Percentiles rank a stretch among this genome's conserved stretches.
Conservation (phyloP, 1,139 yeast species). For the Taphrina confusa region DNA sequence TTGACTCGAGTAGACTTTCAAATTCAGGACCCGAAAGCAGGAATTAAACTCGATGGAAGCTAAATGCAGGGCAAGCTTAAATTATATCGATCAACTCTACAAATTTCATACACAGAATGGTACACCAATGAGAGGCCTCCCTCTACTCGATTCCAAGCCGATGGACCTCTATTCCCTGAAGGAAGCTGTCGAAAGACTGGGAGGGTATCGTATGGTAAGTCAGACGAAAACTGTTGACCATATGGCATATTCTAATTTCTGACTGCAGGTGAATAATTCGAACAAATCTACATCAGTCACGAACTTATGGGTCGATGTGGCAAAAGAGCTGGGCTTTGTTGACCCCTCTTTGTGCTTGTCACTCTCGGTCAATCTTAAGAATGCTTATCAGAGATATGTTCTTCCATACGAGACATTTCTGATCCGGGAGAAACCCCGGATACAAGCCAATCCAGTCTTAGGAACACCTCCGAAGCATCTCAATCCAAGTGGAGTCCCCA, state of each 20-base stretch:
- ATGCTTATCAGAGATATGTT: slow-evolving; percentile 50
- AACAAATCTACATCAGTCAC: slow-evolving; percentile 36
- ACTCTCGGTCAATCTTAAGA: slow-evolving; percentile 57
- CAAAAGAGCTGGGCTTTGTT: slow-evolving; percentile 73
- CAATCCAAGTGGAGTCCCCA: too few relatives aligned
- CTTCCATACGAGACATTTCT: slow-evolving; percentile 48
- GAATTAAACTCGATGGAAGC: slow-evolving; percentile 52
- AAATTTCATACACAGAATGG: slow-evolving; percentile 45
- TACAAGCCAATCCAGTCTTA: slow-evolving; percentile 18
- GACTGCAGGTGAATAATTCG: slow-evolving; percentile 13
- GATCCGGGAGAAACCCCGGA: slow-evolving; percentile 38
- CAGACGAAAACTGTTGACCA: too few relatives aligned
- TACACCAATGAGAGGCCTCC: slow-evolving; percentile 43
- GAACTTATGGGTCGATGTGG: slow-evolving; percentile 53
- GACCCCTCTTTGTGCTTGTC: slow-evolving; percentile 73
- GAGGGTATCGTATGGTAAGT: slow-evolving; percentile 48
- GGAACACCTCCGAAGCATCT: slow-evolving; percentile 16
- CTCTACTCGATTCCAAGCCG: slow-evolving; percentile 48
- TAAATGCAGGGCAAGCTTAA: slow-evolving; percentile 46
- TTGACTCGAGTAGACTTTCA: slow-evolving; percentile 43
- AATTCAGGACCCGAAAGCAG: slow-evolving; percentile 60
- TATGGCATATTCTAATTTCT: too few relatives aligned
- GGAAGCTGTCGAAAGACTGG: slow-evolving; percentile 47
- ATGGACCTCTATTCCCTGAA: slow-evolving; percentile 48
- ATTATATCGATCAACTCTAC: slow-evolving; percentile 47